These are phyloP conservation scores for Grosmannia clavigera DNA, from an alignment of 2,329 filamentous ascomycete species.

Conservation along the genomic window DNA sequence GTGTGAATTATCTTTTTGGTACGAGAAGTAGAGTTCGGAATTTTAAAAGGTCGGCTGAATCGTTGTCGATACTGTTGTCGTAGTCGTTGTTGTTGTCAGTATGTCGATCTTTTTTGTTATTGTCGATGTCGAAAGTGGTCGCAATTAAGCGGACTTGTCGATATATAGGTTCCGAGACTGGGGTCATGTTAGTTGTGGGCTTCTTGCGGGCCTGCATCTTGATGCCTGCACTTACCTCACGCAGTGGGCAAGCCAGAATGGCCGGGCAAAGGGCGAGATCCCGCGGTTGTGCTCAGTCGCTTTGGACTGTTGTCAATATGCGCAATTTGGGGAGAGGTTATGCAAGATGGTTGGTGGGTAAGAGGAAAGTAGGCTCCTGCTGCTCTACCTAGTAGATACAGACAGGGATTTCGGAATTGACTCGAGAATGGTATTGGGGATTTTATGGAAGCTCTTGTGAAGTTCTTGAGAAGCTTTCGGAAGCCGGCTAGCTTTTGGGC, in stretches of 20 bases:
- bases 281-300: slow-evolving; percentile 36
- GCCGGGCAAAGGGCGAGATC: slow-evolving; percentile 46
- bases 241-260: slow-evolving; percentile 70
- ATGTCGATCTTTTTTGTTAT: slow-evolving; percentile 6
- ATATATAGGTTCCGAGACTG: slow-evolving; percentile 19
- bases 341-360: slow-evolving; percentile 2
- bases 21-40: slow-evolving; percentile 18
- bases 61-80: slow-evolving; percentile 7
- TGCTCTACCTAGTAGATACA: background rate
- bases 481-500: background rate
- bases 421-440: background rate
- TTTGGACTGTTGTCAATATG: slow-evolving; percentile 21
- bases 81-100: slow-evolving; percentile 9
- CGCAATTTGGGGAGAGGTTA: slow-evolving; percentile 1
- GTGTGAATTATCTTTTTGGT: background rate
- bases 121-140: slow-evolving; percentile 27
- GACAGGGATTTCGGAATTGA: background rate
- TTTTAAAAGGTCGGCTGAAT: slow-evolving; percentile 6
- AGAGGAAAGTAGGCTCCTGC: slow-evolving; percentile 9
- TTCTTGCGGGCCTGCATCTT: background rate
- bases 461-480: background rate
- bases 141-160: slow-evolving; percentile 34
- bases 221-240: slow-evolving; percentile 46
- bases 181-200: background rate
- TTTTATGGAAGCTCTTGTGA: background rate